Percentiles rank a stretch among this genome's conserved stretches.
Conservation (phyloP, 2,329 filamentous ascomycete genomes). For the Dothidotthia symphoricarpi region DNA sequence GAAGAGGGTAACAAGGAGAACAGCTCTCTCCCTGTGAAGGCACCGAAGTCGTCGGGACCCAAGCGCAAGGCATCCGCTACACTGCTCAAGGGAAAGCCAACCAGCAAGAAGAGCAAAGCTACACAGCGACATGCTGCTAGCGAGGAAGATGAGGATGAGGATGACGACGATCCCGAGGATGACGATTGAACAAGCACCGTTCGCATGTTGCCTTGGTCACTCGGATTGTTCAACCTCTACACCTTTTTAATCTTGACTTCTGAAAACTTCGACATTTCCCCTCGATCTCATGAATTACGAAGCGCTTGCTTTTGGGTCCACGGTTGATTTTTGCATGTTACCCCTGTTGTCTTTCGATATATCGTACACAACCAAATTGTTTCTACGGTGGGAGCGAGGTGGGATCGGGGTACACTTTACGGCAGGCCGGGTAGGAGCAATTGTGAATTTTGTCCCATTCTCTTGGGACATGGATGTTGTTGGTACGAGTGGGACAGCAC, state of each 20-base stretch:
- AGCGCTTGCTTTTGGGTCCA: constrained; percentile 37
- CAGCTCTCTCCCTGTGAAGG: constrained; percentile 26
- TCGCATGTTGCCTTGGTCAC: constrained; percentile 2
- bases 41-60: constrained; percentile 20
- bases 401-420: constrained; percentile 23
- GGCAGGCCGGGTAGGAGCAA: constrained; percentile 19
- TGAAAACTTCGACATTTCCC: constrained; percentile 20
- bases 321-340: constrained; percentile 35
- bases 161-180: constrained; percentile 53
- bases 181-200: constrained; percentile 29
- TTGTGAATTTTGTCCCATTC: too few relatives aligned
- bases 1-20: constrained; percentile 44
- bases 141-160: constrained; percentile 54
- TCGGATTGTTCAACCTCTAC: constrained; percentile 12
- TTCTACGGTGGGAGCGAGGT: constrained; percentile 25
- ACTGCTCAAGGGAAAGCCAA: constrained; percentile 33
- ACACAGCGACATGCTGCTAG: constrained; percentile 46
- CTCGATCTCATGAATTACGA: constrained; percentile 40
- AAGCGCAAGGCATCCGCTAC: constrained; percentile 36
- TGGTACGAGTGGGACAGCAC: constrained; percentile 5
- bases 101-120: constrained; percentile 53
- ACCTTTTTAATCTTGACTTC: constrained; percentile 22
- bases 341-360: constrained; percentile 26
- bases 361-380: constrained; percentile 34
- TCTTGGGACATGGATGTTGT: neutral